Percentiles rank a stretch among this genome's conserved stretches.
phyloP scores from a whole-genome alignment of 2,329 filamentous ascomycete species.

The Byssothecium circinans region DNA sequence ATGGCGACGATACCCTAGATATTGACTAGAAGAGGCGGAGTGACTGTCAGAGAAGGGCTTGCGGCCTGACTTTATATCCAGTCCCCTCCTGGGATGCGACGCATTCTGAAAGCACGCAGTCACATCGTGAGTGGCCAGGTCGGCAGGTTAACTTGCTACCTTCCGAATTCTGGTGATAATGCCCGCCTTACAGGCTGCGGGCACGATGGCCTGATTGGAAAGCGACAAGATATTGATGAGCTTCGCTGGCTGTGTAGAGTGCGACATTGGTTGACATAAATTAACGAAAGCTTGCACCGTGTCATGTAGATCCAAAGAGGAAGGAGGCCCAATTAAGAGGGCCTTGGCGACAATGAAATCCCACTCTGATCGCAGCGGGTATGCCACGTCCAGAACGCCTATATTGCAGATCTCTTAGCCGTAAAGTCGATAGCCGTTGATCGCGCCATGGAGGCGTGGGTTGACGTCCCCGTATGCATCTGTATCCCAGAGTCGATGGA shows the following conservation, averaged over 20 bases:
- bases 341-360: constrained; percentile 29
- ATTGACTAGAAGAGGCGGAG: constrained; percentile 7
- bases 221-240: constrained; percentile 24
- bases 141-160: constrained; percentile 31
- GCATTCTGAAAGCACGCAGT: constrained; percentile 12
- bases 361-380: constrained; percentile 5
- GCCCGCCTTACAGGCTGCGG: constrained; percentile 14
- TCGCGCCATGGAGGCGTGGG: constrained; percentile 7
- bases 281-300: constrained; percentile 34
- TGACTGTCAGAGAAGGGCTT: background rate
- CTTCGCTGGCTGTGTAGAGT: constrained; percentile 16
- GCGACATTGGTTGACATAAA: constrained; percentile 34
- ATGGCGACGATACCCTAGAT: constrained; percentile 8
- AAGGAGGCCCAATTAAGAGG: constrained; percentile 35
- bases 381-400: constrained; percentile 17
- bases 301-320: constrained; percentile 27
- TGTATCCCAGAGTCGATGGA: constrained; percentile 4
- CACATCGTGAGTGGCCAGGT: constrained; percentile 23
- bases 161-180: constrained; percentile 28
- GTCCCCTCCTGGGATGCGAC: constrained; percentile 2
- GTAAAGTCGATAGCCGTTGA: constrained; percentile 7
- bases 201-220: constrained; percentile 26
- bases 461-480: background rate
- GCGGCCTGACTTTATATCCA: constrained; percentile 25
- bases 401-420: constrained; percentile 19